Evolutionary conservation across 1,139 yeast genomes (phyloP).

Genomic region (Protomyces macrosporus): DNA sequence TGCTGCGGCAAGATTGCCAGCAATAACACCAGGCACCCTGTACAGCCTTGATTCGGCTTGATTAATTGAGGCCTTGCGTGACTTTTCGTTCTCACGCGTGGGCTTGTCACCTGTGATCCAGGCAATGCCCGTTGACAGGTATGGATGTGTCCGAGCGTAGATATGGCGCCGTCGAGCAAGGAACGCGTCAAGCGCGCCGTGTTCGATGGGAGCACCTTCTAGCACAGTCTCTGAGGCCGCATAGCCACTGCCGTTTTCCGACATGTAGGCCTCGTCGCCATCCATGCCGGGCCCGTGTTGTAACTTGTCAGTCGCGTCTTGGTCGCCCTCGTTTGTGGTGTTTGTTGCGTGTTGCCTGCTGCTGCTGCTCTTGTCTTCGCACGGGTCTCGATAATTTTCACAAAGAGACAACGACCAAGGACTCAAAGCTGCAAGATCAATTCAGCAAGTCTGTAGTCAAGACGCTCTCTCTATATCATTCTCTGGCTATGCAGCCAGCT

Average conservation of each 20-base stretch:
- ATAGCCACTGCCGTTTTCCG: background rate
- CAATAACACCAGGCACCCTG: constrained; percentile 39
- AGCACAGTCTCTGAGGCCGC: constrained; percentile 2
- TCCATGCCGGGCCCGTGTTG: too few relatives aligned
- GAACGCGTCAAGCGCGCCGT: constrained; percentile 36
- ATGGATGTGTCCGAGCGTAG: constrained; percentile 43
- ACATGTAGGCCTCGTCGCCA: background rate
- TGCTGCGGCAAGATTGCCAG: constrained; percentile 39
- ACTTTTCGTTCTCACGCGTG: constrained; percentile 29
- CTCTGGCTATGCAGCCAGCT: too few relatives aligned
- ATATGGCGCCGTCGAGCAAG: constrained; percentile 39
- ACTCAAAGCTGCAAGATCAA: too few relatives aligned
- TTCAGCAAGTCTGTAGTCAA: too few relatives aligned
- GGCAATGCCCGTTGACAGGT: constrained; percentile 41
- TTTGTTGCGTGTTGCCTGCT: too few relatives aligned
- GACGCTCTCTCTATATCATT: too few relatives aligned
- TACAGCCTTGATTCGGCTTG: constrained; percentile 40
- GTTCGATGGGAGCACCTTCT: constrained; percentile 35
- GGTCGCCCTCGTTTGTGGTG: too few relatives aligned
- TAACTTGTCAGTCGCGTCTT: too few relatives aligned
- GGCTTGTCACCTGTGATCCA: constrained; percentile 38
- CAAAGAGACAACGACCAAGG: too few relatives aligned
- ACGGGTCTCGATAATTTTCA: too few relatives aligned
- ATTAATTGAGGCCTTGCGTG: constrained; percentile 32
- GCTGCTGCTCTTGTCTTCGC: too few relatives aligned